phyloP scores from a whole-genome alignment of 345 rosid genomes.

The Leavenworthia alabamica region DNA sequence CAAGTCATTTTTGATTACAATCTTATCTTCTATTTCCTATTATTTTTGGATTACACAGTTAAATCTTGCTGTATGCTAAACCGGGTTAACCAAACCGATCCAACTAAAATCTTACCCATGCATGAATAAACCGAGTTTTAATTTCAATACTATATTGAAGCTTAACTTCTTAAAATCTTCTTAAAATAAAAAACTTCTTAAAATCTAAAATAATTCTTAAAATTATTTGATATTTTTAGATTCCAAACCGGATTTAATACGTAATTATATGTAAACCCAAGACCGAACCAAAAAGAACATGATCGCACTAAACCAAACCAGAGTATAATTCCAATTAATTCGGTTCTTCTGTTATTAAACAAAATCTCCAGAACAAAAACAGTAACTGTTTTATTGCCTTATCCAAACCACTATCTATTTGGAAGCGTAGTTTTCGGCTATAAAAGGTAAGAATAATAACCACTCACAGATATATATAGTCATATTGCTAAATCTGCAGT shows the following conservation, averaged over 20 bases:
- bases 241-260: neutral
- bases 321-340: neutral
- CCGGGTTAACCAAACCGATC: neutral
- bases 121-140: neutral
- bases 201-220: too few relatives aligned
- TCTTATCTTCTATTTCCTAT: constrained; percentile 5
- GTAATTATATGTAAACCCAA: neutral
- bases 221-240: too few relatives aligned
- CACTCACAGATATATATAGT: neutral
- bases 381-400: neutral
- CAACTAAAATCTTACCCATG: neutral
- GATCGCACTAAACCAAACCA: neutral
- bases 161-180: too few relatives aligned
- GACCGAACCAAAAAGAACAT: neutral
- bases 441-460: neutral
- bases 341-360: neutral
- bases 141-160: too few relatives aligned
- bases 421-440: neutral
- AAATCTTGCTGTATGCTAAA: constrained; percentile 4
- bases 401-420: neutral
- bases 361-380: too few relatives aligned
- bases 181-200: too few relatives aligned
- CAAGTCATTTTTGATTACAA: constrained; percentile 5
- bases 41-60: constrained; percentile 18
- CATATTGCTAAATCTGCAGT: neutral